phyloP scores from a whole-genome alignment of 345 rosid species.

The Citrus australasica region DNA sequence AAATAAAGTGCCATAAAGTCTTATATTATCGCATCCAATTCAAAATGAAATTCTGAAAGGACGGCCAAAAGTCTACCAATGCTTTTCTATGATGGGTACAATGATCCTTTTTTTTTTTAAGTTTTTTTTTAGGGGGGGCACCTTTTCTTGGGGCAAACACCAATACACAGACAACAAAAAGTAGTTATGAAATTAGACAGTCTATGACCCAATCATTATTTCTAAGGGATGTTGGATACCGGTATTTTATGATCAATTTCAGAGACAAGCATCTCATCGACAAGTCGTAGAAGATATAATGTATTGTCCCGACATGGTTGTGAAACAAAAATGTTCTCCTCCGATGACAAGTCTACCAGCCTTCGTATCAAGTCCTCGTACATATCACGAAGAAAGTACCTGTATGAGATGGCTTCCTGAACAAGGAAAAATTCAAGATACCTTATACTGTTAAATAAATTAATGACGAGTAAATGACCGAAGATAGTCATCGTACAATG shows the following conservation, averaged over 20 bases:
- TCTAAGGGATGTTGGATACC: slow-evolving; percentile 37
- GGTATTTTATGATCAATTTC: slow-evolving; percentile 68
- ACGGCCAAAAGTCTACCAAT: neutral
- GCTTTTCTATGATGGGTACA: neutral
- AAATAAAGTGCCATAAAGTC: neutral
- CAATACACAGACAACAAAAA: neutral
- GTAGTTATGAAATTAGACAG: neutral
- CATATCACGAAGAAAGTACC: slow-evolving; percentile 68
- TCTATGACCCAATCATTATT: neutral
- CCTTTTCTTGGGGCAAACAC: neutral
- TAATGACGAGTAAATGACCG: neutral
- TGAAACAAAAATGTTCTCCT: slow-evolving; percentile 74
- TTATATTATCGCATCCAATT: neutral
- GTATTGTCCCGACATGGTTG: slow-evolving; percentile 97
- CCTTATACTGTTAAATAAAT: neutral
- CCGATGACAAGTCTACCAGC: slow-evolving; percentile 68
- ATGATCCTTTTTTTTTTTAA: neutral
- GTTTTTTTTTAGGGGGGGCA: neutral
- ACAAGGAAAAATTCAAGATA: slow-evolving; percentile 16
- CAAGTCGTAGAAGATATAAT: slow-evolving; percentile 65
- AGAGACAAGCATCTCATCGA: slow-evolving; percentile 87
- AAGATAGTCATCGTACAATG: slow-evolving; percentile 4
- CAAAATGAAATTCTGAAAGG: neutral
- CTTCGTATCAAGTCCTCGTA: slow-evolving; percentile 63
- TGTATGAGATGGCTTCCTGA: slow-evolving; percentile 61